Evolutionary conservation across 2,329 filamentous ascomycete genomes (phyloP), one percentile per base, ranked within the genome.

Genomic region (Ophiobolus disseminans): DNA sequence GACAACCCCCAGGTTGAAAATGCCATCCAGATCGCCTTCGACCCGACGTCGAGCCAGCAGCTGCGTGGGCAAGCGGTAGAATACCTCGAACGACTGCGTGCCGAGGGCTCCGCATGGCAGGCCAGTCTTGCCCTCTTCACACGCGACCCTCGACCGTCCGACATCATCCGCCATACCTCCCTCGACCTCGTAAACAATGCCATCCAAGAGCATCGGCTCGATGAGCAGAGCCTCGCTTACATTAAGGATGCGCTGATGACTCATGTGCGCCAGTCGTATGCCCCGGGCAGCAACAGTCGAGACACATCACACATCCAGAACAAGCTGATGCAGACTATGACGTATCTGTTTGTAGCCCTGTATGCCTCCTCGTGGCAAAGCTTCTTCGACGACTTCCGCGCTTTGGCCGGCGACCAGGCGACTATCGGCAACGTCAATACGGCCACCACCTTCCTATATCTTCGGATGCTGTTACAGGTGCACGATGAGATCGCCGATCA

Each of bases 401-500:
- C 82, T 48, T 76, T 99, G 59, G 91, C 92, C 5, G 83, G 82
- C 50, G 82, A 84, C 55, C 84, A 83, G 58, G 77, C 80, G 32
- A 65, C 66, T 16, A 73, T 76, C 34, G 76, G 75, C 40, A 82
- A 80, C 56, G 86, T 91, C 68, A 96, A 96, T 68, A 75, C 85
- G 28, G 72, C 82, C 1, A 93, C 90, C 3, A 89, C 94, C 38
- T 79, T 92, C 25, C 85, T 99, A 62, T 97, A 97, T 75, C 82
- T 99, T 45, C 88, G 93, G 41, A 86, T 97, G 56, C 82, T 97
- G 37, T 84, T 87, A 58, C 94, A 92, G 25, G 87, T 99, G 37
- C 94, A 99, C 68, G 94, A 99, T 65, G 94, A 99, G 74, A 97
- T 99, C 66, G 94, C 93, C 56, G 94, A 99, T 75, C 86, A 94